Base-by-base conservation (phyloP, 176 grass and related monocot genomes). In the Aegilops tauschii region DNA sequence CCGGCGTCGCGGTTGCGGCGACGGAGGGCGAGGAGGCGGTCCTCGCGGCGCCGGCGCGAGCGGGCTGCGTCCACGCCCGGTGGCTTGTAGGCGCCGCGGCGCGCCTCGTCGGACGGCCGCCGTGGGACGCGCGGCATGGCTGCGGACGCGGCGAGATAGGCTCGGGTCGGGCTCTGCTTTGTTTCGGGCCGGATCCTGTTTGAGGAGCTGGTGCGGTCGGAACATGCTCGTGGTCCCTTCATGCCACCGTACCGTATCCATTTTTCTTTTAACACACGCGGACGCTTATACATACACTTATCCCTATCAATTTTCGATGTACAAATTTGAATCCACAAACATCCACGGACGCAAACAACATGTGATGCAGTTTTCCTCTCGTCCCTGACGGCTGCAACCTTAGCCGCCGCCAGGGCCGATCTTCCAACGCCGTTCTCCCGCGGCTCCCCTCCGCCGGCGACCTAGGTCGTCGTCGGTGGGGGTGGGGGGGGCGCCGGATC, bases 41-140 rank as follows among this genome's bases (percentile, higher is more conserved):
- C 88, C 85, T 95, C 95, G 29, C 95, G 88, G 47, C 95, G 87
- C 56, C 91, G 82, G 83, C 91, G 87, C 44, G 82, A 88, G 74
- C 61, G 67, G 59, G 18, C 64, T 40, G 91, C 86, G 76, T 92
- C 91, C 8, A 93, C 61, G 67, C 79, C 76, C 8, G 80, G 87
- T 68, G 83, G 87, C 87, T 98, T 98, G 93, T 95, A 95, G 23
- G 85, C 63, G 80, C 67, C 94, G 76, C 67, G 86, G 32, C 93
- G 85, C 66, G 77, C 69, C 58, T 82, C 88, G 32, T 84, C 85
- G 21, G 81, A 82, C 83, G 66, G 82, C 49, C 76, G 82, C 37
- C 69, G 79, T 11, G 85, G 85, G 63, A 68, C 72, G 75, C 47
- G 85, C 65, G 54, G 82, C 80, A 87, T 85, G 44, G 44, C 82